Percentiles rank a stretch among this genome's conserved stretches.
Conservation (phyloP, 495 filamentous ascomycete species). For the Aspergillus heteromorphus region DNA sequence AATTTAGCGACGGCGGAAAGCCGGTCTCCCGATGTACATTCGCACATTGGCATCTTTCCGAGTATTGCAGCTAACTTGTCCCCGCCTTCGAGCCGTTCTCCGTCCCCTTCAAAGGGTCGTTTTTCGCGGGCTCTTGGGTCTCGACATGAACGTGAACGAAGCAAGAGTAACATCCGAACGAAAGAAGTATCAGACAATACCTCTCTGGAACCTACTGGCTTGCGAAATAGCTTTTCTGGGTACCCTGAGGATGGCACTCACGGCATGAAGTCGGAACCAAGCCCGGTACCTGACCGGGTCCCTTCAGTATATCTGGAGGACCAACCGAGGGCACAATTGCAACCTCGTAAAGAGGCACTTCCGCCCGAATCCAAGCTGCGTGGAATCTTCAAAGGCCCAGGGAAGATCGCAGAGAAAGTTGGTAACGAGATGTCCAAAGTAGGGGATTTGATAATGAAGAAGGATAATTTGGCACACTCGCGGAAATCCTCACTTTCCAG, state of each 20-base stretch:
- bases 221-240: constrained; percentile 9
- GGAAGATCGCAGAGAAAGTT: constrained; percentile 49
- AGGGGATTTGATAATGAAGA: constrained; percentile 51
- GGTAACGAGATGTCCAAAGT: constrained; percentile 54
- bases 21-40: constrained; percentile 44
- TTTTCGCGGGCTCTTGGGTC: constrained; percentile 40
- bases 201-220: constrained; percentile 13
- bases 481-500: constrained; percentile 37
- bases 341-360: constrained; percentile 23
- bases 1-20: constrained; percentile 45
- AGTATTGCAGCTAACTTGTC: constrained; percentile 55
- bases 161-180: constrained; percentile 33
- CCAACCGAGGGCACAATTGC: constrained; percentile 10
- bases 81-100: constrained; percentile 45
- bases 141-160: constrained; percentile 42
- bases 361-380: constrained; percentile 38
- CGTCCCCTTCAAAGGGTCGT: constrained; percentile 45
- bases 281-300: constrained; percentile 27
- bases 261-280: constrained; percentile 21
- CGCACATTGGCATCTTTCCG: constrained; percentile 43
- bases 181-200: constrained; percentile 25
- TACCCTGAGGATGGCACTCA: constrained; percentile 14
- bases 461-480: constrained; percentile 32
- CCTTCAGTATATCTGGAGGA: constrained; percentile 27
- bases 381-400: constrained; percentile 50